Evolutionary conservation across 1,139 yeast species (phyloP).

Genomic region (Protomyces arabidopsidicola): DNA sequence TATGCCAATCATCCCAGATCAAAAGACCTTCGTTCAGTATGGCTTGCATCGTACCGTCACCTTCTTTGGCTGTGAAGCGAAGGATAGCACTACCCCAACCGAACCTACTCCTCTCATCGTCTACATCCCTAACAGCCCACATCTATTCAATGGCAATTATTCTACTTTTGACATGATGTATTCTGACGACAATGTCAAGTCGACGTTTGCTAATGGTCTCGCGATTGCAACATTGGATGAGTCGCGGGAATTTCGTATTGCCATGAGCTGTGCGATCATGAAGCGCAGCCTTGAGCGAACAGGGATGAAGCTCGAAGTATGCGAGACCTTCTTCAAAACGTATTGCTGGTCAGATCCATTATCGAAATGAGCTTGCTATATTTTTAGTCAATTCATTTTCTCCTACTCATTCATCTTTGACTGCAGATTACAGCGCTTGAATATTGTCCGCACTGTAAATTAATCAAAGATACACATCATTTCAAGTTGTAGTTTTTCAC

Average conservation of each 20-base stretch:
- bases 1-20: conserved; percentile 75
- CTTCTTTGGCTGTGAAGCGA: conserved; percentile 74
- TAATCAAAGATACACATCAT: too few species aligned
- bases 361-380: background rate
- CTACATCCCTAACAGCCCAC: conserved; percentile 73
- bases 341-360: conserved; percentile 63
- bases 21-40: conserved; percentile 51
- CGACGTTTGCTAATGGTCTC: conserved; percentile 73
- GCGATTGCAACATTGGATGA: conserved; percentile 70
- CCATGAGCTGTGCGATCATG: conserved; percentile 85
- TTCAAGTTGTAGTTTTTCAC: too few species aligned
- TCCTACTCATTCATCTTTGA: too few species aligned
- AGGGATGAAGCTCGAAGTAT: conserved; percentile 49
- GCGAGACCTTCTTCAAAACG: conserved; percentile 63
- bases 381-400: too few species aligned
- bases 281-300: conserved; percentile 76
- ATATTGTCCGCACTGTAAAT: too few species aligned
- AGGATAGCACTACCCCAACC: conserved; percentile 41
- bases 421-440: too few species aligned
- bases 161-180: conserved; percentile 63
- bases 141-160: conserved; percentile 62
- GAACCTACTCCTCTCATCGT: conserved; percentile 67
- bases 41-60: conserved; percentile 49
- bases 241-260: conserved; percentile 65
- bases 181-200: conserved; percentile 53